phyloP scores from a whole-genome alignment of 2,329 filamentous ascomycete species.

The Colletotrichum falcatum region DNA sequence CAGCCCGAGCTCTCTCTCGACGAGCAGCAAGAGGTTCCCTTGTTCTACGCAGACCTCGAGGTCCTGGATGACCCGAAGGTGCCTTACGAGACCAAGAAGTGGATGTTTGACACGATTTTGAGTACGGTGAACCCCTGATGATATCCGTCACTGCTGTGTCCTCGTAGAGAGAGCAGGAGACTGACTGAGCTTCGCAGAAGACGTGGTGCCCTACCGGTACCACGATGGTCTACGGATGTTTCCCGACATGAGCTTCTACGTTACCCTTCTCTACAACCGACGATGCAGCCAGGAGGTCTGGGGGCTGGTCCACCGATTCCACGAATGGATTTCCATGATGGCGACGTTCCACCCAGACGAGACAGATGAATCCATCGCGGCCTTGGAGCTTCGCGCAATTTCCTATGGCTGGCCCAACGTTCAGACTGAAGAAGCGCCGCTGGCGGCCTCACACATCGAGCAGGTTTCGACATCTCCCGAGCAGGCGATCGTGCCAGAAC shows the following conservation, averaged over 20 bases:
- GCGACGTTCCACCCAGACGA: neutral
- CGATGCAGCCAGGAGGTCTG: neutral
- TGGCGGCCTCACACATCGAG: neutral
- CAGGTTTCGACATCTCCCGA: neutral
- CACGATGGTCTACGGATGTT: constrained; percentile 5
- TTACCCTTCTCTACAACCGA: neutral
- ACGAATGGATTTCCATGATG: constrained; percentile 6
- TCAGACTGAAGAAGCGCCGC: too few relatives aligned
- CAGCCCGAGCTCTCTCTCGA: neutral
- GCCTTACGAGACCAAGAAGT: neutral
- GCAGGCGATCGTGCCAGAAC: neutral
- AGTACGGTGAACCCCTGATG: neutral
- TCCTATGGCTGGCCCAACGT: neutral
- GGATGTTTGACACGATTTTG: constrained; percentile 17
- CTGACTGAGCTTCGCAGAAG: neutral
- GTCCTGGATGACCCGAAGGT: neutral
- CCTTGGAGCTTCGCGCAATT: neutral
- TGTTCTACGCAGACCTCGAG: neutral
- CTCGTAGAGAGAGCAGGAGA: neutral
- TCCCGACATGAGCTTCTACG: constrained; percentile 9
- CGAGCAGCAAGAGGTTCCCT: neutral
- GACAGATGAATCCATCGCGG: neutral
- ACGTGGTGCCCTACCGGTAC: constrained; percentile 14
- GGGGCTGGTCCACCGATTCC: neutral
- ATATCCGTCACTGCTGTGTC: neutral